phyloP scores from a whole-genome alignment of 371 early-diverging fungal genomes.

The Amoeboradix gromovi region DNA sequence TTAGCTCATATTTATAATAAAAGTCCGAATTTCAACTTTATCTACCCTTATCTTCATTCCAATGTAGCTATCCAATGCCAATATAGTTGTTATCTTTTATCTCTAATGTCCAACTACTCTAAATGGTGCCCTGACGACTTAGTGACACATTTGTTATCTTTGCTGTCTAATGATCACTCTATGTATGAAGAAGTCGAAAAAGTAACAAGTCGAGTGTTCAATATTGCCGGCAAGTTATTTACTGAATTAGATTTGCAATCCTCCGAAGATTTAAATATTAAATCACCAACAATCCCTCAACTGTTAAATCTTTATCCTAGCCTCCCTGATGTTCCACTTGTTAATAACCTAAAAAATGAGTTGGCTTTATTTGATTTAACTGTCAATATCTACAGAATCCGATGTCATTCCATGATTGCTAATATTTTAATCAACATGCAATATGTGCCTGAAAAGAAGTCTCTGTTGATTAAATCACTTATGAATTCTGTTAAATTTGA shows the following conservation, averaged over 20 bases:
- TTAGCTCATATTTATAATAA: background rate
- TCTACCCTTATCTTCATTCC: background rate
- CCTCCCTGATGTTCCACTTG: background rate
- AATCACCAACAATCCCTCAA: background rate
- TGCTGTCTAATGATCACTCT: background rate
- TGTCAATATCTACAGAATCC: background rate
- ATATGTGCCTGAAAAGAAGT: background rate
- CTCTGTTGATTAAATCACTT: background rate
- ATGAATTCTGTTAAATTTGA: background rate
- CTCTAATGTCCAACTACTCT: background rate
- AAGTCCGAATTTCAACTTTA: background rate
- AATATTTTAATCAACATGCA: background rate
- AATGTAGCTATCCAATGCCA: background rate
- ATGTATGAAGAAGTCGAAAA: background rate
- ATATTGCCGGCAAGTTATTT: background rate
- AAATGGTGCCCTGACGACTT: background rate
- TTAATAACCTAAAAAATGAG: background rate
- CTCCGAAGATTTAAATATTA: background rate
- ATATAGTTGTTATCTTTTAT: background rate
- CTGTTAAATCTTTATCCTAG: background rate
- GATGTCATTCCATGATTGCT: background rate
- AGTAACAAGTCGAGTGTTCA: background rate
- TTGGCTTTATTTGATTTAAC: background rate
- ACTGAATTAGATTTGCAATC: background rate
- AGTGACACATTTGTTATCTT: background rate